Base-by-base conservation (phyloP, 495 filamentous ascomycete species). In the Aspergillus conjunctus region DNA sequence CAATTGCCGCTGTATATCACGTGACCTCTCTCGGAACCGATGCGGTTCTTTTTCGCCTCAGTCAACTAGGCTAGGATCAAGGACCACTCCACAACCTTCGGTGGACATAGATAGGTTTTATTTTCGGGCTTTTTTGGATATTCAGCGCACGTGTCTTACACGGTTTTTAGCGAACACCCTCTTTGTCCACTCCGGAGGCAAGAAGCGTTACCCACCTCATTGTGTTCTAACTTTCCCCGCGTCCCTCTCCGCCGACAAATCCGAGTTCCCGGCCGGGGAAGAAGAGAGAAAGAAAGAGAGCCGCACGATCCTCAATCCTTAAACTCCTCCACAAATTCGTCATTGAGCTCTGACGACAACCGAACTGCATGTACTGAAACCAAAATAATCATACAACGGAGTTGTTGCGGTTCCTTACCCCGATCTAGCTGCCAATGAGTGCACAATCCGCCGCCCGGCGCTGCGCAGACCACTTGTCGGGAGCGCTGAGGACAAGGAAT, bases 401-500 rank as follows among this genome's bases (percentile, higher is more conserved):
- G 22, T 45, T 20, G 4, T 45, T 46, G 48, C 34, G 49, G 51
- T 51, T 11, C 22, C n/a, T n/a, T n/a, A n/a, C n/a, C n/a, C n/a
- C n/a, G n/a, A n/a, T n/a, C n/a, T 46, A 59, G n/a, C 51, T 32
- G 18, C 51, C 49, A 63, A 76, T 77, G 73, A 77, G 69, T 54
- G 68, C 69, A 22, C 61, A 71, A 15, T 71, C 74, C 30, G 67
- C 67, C 31, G 67, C 67, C 31, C 74, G 67, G 59, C 61, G 77
- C 34, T 72, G 73, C 66, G 66, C 71, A 22, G 69, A 75, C 46
- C 71, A 68, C 54, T 57, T 75, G 44, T 70, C 73, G 15, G 61
- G 65, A 53, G 70, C 73, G 34, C 65, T 76, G 56, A 61, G 70
- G 58, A 30, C 68, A n/a, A 56, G 67, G 15, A 65, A 60, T 22